Base-by-base conservation (phyloP, 176 grass and related monocot genomes). In the Saccharum officinarum region DNA sequence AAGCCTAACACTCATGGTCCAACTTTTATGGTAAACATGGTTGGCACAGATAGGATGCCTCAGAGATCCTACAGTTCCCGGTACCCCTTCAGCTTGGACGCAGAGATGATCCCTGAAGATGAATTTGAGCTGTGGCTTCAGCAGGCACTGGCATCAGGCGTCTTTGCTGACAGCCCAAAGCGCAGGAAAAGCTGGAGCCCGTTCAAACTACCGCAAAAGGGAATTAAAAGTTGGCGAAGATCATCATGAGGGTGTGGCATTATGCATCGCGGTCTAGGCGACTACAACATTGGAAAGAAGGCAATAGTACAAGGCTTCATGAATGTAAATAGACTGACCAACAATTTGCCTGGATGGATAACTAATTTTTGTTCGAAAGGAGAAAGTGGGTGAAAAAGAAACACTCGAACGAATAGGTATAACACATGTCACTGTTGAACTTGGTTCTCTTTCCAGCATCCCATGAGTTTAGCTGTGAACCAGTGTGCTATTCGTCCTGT, bases 1-100 rank as follows among this genome's bases (percentile, higher is more conserved):
- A 97, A 87, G 75, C 92, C 97, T 52, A 99, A 99, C 82, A 99
- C 97, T 72, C 97, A 99, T 34, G 87, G 94, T 20, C 97, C 97
- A 74, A 97, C 88, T 65, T 99, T 99, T 82, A 94, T 92, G 90
- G 97, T 99, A 68, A 99, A 97, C 88, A 97, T 99, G 97, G 90
- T 99, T 71, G 92, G 90, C 8, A 63, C 92, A 25, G 94, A 99
- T 37, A 92, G 84, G 90, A 88, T 88, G 76, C 79, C 85, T 22
- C 88, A 94, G 39, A 86, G 90, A 72, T 94, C 92, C 2, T 82
- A 86, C 31, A 83, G 88, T 67, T 97, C 94, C 66, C 90, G 93
- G 46, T 91, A 94, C 75, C 92, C 94, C n/a, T 99, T 92, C 84
- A 95, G 88, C 69, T 80, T 99, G 59, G 94, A 97, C 20, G 97